Evolutionary conservation across 495 filamentous ascomycete species (phyloP).

Genomic region (Neurospora cerealis): DNA sequence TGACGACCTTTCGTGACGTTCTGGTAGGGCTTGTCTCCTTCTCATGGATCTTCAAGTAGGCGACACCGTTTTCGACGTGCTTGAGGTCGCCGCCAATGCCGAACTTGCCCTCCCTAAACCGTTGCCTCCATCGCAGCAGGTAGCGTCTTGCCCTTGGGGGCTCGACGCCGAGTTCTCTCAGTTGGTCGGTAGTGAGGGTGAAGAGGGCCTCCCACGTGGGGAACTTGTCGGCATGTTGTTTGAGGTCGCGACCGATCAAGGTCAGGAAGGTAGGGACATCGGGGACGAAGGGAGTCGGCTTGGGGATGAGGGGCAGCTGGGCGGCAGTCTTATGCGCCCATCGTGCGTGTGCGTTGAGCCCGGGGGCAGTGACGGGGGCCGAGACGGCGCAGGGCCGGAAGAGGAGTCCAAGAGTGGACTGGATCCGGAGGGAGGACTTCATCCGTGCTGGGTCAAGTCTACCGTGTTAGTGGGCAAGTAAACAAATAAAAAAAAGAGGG

Average conservation of each 20-base stretch:
- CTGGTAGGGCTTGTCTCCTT: conserved; percentile 26
- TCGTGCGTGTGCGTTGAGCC: conserved; percentile 20
- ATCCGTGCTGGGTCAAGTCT: conserved; percentile 12
- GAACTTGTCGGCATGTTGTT: conserved; percentile 71
- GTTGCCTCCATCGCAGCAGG: conserved; percentile 75
- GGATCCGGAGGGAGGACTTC: conserved; percentile 18
- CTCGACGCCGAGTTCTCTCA: conserved; percentile 77
- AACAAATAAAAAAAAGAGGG: background rate
- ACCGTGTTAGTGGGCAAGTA: background rate
- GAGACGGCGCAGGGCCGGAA: conserved; percentile 17
- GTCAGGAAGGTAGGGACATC: conserved; percentile 81
- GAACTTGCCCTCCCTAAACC: conserved; percentile 62
- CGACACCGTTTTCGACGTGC: conserved; percentile 61
- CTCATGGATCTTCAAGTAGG: conserved; percentile 59
- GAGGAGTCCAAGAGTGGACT: conserved; percentile 20
- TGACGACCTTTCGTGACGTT: conserved; percentile 46
- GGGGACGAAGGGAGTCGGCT: conserved; percentile 74
- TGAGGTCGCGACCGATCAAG: conserved; percentile 79
- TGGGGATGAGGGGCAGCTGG: conserved; percentile 45
- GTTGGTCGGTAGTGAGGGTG: conserved; percentile 59
- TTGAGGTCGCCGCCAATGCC: conserved; percentile 72
- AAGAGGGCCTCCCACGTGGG: conserved; percentile 85
- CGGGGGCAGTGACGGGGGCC: conserved; percentile 6
- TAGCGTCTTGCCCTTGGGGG: conserved; percentile 73
- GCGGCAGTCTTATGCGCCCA: conserved; percentile 19